Conservation (phyloP, 192 early-diverging fungal species). For the Linnemannia zychae region DNA sequence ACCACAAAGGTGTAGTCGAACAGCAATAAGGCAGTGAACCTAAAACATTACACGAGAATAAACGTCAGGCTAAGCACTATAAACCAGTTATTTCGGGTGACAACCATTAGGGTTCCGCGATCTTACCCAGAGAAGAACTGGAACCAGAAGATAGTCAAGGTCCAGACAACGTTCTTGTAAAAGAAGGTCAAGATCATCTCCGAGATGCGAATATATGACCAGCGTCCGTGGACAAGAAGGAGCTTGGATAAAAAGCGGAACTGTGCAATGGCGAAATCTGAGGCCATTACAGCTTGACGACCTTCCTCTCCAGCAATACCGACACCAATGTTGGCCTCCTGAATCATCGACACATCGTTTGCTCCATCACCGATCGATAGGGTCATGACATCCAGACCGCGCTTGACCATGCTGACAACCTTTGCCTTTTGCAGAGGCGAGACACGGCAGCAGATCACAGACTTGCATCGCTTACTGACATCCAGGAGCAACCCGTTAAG, state of each 20-base stretch:
- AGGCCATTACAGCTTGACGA: slow-evolving; percentile 92
- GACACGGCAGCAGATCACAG: slow-evolving; percentile 96
- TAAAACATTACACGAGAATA: slow-evolving; percentile 6
- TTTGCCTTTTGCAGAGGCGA: slow-evolving; percentile 96
- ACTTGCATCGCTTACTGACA: slow-evolving; percentile 83
- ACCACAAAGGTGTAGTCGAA: slow-evolving; percentile 92
- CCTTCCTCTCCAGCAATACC: slow-evolving; percentile 97
- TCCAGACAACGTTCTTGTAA: slow-evolving; percentile 96
- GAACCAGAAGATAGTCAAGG: slow-evolving; percentile 90
- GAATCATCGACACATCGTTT: slow-evolving; percentile 99
- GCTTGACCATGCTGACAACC: slow-evolving; percentile 92
- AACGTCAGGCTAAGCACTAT: background rate
- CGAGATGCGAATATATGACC: slow-evolving; percentile 89
- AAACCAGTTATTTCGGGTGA: background rate
- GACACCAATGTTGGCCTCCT: slow-evolving; percentile 95
- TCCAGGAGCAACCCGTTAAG: slow-evolving; percentile 73
- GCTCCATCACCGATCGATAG: slow-evolving; percentile 96
- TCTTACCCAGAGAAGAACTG: slow-evolving; percentile 86
- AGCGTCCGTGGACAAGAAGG: slow-evolving; percentile 93
- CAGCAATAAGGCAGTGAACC: slow-evolving; percentile 81
- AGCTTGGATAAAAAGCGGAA: slow-evolving; percentile 89
- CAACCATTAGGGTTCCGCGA: background rate
- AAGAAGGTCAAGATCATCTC: slow-evolving; percentile 94
- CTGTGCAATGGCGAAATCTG: slow-evolving; percentile 94
- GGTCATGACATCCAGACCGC: slow-evolving; percentile 86